phyloP scores from a whole-genome alignment of 1,139 yeast genomes.

The Yamadazyma pseudoaaseri region DNA sequence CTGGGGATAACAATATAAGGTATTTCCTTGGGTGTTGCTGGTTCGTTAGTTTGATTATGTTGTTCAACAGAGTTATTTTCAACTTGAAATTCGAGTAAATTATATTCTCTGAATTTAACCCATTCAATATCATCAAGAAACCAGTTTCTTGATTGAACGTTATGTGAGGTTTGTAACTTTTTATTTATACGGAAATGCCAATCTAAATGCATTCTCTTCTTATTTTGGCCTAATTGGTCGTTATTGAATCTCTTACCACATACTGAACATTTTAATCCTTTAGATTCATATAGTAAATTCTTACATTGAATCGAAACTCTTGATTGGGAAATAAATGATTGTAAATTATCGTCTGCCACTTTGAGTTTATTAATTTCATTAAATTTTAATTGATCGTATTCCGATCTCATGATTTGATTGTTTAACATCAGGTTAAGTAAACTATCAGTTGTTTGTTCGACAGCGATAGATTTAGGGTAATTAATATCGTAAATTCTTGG shows the following conservation, averaged over 20 bases:
- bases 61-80: conserved; percentile 11
- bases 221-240: conserved; percentile 54
- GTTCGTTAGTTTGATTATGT: conserved; percentile 7
- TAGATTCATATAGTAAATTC: conserved; percentile 52
- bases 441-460: conserved; percentile 20
- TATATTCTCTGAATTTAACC: conserved; percentile 69
- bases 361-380: conserved; percentile 29
- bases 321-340: conserved; percentile 37
- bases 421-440: conserved; percentile 35
- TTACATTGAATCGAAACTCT: conserved; percentile 26
- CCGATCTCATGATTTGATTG: conserved; percentile 24
- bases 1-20: conserved; percentile 71
- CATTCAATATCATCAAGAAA: conserved; percentile 73
- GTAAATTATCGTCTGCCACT: conserved; percentile 26
- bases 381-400: conserved; percentile 29
- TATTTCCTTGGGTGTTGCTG: conserved; percentile 14
- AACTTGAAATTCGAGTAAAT: conserved; percentile 37
- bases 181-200: conserved; percentile 96
- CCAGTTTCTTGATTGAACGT: conserved; percentile 79
- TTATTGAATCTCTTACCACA: conserved; percentile 86
- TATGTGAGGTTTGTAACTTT: conserved; percentile 48
- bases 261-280: conserved; percentile 80
- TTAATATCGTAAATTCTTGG: conserved; percentile 36
- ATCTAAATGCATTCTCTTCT: conserved; percentile 69
- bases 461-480: conserved; percentile 27